phyloP scores from a whole-genome alignment of 768 basidiomycete genomes.

The Leccinum pellstonianum region DNA sequence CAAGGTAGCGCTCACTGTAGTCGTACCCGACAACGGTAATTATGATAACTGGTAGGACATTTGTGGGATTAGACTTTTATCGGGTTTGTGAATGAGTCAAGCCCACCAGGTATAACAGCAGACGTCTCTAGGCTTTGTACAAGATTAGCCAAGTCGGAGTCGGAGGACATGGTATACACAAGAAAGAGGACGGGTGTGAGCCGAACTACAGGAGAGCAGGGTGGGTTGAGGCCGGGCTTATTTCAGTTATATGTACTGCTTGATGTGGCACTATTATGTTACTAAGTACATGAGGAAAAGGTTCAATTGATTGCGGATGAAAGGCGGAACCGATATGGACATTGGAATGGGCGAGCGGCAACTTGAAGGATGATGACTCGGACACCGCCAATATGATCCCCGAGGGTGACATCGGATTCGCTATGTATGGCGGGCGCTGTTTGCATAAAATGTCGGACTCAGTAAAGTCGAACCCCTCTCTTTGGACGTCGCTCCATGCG shows the following conservation, averaged over 20 bases:
- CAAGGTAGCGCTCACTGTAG: constrained; percentile 6
- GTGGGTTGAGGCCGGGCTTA: background rate
- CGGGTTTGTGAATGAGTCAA: no score
- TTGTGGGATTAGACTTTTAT: background rate
- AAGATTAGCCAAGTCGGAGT: background rate
- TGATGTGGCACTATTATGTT: background rate
- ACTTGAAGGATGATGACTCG: background rate
- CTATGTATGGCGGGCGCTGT: background rate
- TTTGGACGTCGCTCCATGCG: background rate
- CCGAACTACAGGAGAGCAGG: background rate
- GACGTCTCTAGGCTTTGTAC: background rate
- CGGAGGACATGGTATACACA: constrained; percentile 1
- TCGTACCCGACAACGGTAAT: constrained; percentile 14
- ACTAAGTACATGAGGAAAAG: background rate
- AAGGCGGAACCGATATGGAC: background rate
- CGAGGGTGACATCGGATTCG: background rate
- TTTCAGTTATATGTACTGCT: background rate
- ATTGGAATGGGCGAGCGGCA: background rate
- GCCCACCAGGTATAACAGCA: constrained; percentile 1
- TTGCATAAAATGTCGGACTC: background rate
- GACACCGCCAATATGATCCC: background rate
- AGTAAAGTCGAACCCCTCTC: background rate
- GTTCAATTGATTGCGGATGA: background rate
- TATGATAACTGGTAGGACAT: constrained; percentile 1
- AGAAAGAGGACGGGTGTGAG: background rate